Evolutionary conservation across 768 basidiomycete genomes (phyloP), one percentile per base, ranked within the genome.

Genomic region (Trametes cinnabarina): DNA sequence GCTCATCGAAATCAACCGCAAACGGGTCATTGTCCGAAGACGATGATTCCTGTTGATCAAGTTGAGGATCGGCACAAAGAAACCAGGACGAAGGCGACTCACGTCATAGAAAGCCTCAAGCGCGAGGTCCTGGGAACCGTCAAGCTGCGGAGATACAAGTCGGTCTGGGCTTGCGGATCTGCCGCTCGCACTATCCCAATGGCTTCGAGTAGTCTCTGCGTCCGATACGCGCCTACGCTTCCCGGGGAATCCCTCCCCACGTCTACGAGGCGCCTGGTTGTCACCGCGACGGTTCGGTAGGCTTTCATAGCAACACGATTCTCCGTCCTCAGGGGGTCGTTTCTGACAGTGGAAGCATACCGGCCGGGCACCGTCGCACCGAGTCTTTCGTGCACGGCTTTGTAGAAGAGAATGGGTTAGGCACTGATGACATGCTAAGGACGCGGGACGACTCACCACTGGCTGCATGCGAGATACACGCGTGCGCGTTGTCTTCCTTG

Each of bases 381-480:
- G 47, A 0, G 48, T 48, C 17, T 57, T 57, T 11, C 55, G 26
- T 7, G 11, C 30, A n/a, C 55, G 55, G 17, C 47, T 49, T 37
- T 8, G 15, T n/a, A 28, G 15, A 25, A 1, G 25, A 2, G 23
- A n/a, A 17, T 17, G 5, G 23, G 37, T 3, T n/a, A 17, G 5
- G 22, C 11, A 9, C 9, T 22, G 25, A n/a, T 2, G 9, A 5
- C 25, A 22, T 26, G 10, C 17, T 19, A 19, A 20, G 12, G 0
- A 3, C 3, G 47, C n/a, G 17, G 23, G 17, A 15, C 2, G 0
- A 30, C 78, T 26, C 61, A 88, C 89, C 89, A 91, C 71, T 88
- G 88, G 17, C 85, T 22, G 68, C 90, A 92, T n/a, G 90, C 90
- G 34, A 91, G 86, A 61, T 82, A 92, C 15, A 91, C 90, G 23